These are phyloP conservation scores for Firmiana major DNA, from an alignment of 345 rosid species.

Conservation along the genomic window DNA sequence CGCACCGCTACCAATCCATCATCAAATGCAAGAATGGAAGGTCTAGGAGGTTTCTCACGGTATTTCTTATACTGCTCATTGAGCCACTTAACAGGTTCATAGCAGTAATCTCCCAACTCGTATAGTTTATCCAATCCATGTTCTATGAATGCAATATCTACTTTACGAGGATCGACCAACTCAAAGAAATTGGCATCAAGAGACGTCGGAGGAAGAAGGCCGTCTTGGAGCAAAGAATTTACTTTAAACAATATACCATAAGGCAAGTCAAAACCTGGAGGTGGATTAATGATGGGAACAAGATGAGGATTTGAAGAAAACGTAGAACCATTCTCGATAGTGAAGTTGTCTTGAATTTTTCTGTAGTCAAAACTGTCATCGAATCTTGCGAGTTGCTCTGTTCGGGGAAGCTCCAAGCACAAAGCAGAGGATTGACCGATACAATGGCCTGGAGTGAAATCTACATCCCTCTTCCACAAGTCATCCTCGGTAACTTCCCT, in stretches of 20 bases:
- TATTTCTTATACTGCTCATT: constrained; percentile 35
- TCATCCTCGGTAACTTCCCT: constrained; percentile 28
- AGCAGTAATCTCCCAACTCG: constrained; percentile 50
- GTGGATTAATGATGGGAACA: constrained; percentile 55
- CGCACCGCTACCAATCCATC: constrained; percentile 50
- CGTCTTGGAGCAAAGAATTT: constrained; percentile 53
- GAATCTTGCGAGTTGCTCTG: constrained; percentile 29
- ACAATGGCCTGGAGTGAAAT: constrained; percentile 40
- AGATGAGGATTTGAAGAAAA: constrained; percentile 38
- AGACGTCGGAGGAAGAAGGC: constrained; percentile 43
- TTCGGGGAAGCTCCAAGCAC: constrained; percentile 44
- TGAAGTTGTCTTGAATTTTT: constrained; percentile 30
- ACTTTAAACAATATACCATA: constrained; percentile 47
- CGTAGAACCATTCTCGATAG: constrained; percentile 28
- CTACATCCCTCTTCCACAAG: constrained; percentile 45
- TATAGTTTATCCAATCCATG: constrained; percentile 48
- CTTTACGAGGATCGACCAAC: constrained; percentile 37
- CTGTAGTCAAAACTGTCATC: constrained; percentile 21
- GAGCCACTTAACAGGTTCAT: constrained; percentile 59
- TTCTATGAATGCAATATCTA: constrained; percentile 24
- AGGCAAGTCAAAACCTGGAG: constrained; percentile 35
- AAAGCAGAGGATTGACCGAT: constrained; percentile 52
- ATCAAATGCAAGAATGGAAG: constrained; percentile 31
- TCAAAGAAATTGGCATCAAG: constrained; percentile 44
- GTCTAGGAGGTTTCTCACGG: constrained; percentile 17